Percentiles rank a stretch among this genome's conserved stretches.
Evolutionary conservation across 345 rosid species (phyloP).

Genomic region (Sisymbrium altissimum): DNA sequence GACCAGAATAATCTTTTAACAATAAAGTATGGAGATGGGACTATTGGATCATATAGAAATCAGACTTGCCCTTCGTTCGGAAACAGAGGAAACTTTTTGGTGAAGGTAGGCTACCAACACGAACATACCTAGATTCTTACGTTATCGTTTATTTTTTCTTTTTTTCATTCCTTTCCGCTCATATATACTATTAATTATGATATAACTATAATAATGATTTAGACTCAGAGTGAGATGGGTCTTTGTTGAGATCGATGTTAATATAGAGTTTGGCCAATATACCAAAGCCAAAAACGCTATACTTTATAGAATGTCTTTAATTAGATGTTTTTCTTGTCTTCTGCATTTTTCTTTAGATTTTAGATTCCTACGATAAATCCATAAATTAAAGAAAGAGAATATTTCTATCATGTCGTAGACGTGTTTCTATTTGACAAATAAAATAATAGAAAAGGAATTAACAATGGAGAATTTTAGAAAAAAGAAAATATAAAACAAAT

Average conservation of each 20-base stretch:
- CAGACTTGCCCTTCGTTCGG: slow-evolving; percentile 18
- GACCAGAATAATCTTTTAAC: background rate
- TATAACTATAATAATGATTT: background rate
- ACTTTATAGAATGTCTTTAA: background rate
- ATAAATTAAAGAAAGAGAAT: slow-evolving; percentile 9
- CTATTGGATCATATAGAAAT: slow-evolving; percentile 10
- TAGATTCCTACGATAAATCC: slow-evolving; percentile 11
- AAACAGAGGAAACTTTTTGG: slow-evolving; percentile 22
- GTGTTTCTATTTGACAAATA: background rate
- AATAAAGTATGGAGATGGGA: background rate
- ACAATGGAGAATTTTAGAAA: background rate
- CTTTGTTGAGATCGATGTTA: slow-evolving; percentile 21
- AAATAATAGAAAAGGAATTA: background rate
- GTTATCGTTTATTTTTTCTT: background rate
- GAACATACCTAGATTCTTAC: slow-evolving; percentile 30
- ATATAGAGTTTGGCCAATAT: slow-evolving; percentile 7
- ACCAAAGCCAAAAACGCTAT: slow-evolving; percentile 10
- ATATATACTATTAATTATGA: background rate
- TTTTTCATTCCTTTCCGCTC: background rate
- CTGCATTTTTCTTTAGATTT: background rate
- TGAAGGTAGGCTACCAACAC: slow-evolving; percentile 35
- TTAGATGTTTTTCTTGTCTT: background rate
- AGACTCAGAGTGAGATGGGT: background rate
- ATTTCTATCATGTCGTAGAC: background rate
- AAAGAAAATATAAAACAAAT: background rate